phyloP scores from a whole-genome alignment of 208 protist genomes.

The Leishmania guyanensis region DNA sequence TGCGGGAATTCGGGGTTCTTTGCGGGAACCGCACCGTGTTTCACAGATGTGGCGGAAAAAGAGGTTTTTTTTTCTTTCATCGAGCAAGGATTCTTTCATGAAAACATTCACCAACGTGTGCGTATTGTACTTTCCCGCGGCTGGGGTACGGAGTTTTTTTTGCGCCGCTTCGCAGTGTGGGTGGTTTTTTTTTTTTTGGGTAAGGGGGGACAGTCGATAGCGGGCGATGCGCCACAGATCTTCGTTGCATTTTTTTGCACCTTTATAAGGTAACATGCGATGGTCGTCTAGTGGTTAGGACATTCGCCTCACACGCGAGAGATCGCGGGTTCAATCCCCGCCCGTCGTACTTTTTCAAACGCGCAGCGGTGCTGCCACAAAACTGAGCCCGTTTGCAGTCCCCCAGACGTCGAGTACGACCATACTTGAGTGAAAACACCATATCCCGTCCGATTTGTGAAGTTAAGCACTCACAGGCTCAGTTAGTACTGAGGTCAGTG shows the following conservation, averaged over 20 bases:
- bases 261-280: conserved; percentile 34
- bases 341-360: conserved; percentile 67
- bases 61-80: neutral
- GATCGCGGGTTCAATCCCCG: conserved; percentile 94
- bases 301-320: conserved; percentile 95
- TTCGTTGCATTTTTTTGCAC: fast-evolving
- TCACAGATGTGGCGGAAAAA: neutral
- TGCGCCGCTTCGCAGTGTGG: neutral
- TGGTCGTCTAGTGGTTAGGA: conserved; percentile 96
- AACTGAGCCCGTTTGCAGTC: too few relatives aligned
- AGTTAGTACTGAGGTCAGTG: conserved; percentile 32
- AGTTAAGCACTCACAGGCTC: conserved; percentile 46
- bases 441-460: conserved; percentile 49
- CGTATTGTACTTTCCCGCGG: neutral
- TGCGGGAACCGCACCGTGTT: neutral
- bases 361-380: fast-evolving
- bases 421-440: conserved; percentile 47
- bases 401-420: conserved; percentile 21
- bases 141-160: too few relatives aligned
- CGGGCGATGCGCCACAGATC: neutral
- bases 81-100: neutral
- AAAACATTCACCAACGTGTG: neutral
- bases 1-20: neutral
- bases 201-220: neutral
- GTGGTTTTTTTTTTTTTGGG: neutral